phyloP scores from a whole-genome alignment of 768 basidiomycete species.

The Rubroboletus pulcherrimus region DNA sequence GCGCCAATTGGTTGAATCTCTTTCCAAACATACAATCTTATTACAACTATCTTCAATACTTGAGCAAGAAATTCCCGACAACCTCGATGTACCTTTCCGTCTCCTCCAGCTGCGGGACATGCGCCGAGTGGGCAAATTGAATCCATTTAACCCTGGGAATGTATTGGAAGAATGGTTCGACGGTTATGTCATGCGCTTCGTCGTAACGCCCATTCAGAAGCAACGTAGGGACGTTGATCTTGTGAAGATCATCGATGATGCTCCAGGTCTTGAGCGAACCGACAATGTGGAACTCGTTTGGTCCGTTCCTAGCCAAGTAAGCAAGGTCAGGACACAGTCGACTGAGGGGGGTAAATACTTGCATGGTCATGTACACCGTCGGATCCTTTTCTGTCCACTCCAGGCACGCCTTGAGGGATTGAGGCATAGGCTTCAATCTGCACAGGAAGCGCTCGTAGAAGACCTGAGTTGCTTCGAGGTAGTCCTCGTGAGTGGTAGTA shows the following conservation, averaged over 20 bases:
- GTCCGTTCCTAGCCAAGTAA: conserved; percentile 34
- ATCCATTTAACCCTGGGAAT: conserved; percentile 36
- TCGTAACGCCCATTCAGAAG: conserved; percentile 38
- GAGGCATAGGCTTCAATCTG: conserved; percentile 43
- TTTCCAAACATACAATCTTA: not conserved
- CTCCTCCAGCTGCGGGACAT: conserved; percentile 37
- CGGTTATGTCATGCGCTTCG: conserved; percentile 30
- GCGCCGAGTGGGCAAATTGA: conserved; percentile 35
- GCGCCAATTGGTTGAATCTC: not conserved
- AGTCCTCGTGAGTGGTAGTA: conserved; percentile 42
- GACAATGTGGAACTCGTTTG: conserved; percentile 35
- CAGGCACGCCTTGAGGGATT: conserved; percentile 33
- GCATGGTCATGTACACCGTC: conserved; percentile 50
- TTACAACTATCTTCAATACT: conserved; percentile 1
- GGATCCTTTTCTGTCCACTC: conserved; percentile 39
- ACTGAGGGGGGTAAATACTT: conserved; percentile 6
- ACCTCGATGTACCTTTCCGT: conserved; percentile 33
- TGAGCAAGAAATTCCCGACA: conserved; percentile 30
- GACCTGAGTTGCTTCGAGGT: conserved; percentile 37
- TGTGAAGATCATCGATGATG: conserved; percentile 31
- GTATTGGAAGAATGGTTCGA: conserved; percentile 32
- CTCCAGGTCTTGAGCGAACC: conserved; percentile 36
- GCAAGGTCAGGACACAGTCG: not conserved
- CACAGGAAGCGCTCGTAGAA: conserved; percentile 46
- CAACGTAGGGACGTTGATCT: conserved; percentile 33